phyloP scores from a whole-genome alignment of 805 yeast species.

The Ogataea angusta region DNA sequence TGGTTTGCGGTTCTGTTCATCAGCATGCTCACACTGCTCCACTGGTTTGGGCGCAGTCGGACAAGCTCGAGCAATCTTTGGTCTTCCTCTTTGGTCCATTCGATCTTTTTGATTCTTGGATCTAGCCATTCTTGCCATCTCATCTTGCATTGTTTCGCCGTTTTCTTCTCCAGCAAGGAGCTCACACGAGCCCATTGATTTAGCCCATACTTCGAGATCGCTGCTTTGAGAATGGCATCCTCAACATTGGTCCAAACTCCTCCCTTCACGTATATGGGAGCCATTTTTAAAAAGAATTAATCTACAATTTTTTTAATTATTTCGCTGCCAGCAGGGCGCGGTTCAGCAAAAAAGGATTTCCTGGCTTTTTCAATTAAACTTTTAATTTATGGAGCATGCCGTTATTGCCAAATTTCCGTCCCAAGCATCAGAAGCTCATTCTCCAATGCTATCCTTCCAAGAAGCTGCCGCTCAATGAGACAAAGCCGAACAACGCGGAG shows the following conservation, averaged over 20 bases:
- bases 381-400: constrained; percentile 12
- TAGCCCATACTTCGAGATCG: constrained; percentile 87
- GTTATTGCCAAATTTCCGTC: constrained; percentile 29
- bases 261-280: constrained; percentile 75
- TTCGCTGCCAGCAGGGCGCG: constrained; percentile 6
- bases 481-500: constrained; percentile 90
- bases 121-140: constrained; percentile 89
- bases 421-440: constrained; percentile 88
- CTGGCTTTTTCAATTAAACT: constrained; percentile 5
- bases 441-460: constrained; percentile 93
- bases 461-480: constrained; percentile 54
- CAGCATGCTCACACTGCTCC: constrained; percentile 85
- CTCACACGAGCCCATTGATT: constrained; percentile 95
- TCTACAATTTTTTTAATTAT: background rate
- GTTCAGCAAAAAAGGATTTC: constrained; percentile 11
- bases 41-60: constrained; percentile 79
- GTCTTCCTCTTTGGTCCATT: constrained; percentile 79
- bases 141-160: constrained; percentile 88
- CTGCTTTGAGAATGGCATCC: constrained; percentile 87
- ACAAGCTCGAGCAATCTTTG: constrained; percentile 63
- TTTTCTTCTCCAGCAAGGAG: constrained; percentile 77
- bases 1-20: constrained; percentile 84
- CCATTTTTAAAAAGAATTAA: constrained; percentile 32
- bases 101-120: constrained; percentile 61
- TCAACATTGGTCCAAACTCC: constrained; percentile 86